Base-by-base conservation (phyloP, 352 stramenopile genomes). In the Globisporangium emineosum region DNA sequence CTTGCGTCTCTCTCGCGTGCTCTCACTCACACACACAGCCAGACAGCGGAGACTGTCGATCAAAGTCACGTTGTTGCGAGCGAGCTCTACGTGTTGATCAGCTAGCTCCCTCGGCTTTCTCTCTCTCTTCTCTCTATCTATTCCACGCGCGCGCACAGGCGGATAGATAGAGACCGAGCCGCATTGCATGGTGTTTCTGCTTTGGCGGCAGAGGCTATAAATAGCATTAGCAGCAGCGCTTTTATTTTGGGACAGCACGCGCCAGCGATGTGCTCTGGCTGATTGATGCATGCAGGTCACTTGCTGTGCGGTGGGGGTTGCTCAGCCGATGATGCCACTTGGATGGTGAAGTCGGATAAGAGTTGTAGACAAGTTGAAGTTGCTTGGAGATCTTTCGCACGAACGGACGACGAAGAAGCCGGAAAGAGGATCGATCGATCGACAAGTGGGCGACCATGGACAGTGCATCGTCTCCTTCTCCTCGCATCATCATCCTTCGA, bases 391-490 rank as follows among this genome's bases (percentile, higher is more conserved):
- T 42, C 51, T 56, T 37, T 40, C 32, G 17, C 9, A 58, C 52
- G 9, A 58, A 19, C 52, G 13, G 29, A 58, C 30, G 52, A 58
- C 30, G 40, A 47, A 52, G 45, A 29, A 52, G 21, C 45, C 9
- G 9, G 45, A 52, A 42, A 45, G 19, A 40, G 23, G 27, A 33
- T 10, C 13, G 49, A 32, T 15, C 37, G 19, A 29, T 52, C 51
- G 29, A 57, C 52, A 58, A 58, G 19, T 9, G 30, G 52, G 52
- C 52, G 52, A 57, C 19, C 51, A 57, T 32, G 51, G 51, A 55
- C 49, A 55, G 49, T 55, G 49, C 27, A 30, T 13, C n/a, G n/a
- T n/a, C n/a, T n/a, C n/a, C n/a, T n/a, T n/a, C n/a, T n/a, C n/a
- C n/a, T 12, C 27, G 8, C 29, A 37, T n/a, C 51, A 30, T 13